Base-by-base conservation (phyloP, 2,329 filamentous ascomycete species). In the Fusarium devonianum region DNA sequence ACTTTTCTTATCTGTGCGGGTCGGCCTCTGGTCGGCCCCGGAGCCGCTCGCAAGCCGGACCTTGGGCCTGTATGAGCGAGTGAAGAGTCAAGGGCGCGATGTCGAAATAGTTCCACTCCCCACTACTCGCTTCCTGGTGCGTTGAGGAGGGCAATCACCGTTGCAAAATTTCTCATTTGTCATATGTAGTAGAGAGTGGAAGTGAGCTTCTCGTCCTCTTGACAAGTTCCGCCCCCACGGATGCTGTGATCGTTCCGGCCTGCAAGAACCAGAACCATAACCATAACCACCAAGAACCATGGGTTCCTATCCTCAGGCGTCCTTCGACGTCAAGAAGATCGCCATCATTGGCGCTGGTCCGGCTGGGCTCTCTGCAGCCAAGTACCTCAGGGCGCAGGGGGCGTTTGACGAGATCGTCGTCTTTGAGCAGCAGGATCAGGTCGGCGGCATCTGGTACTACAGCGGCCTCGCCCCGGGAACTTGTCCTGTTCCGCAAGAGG, bases 381-480 rank as follows among this genome's bases (percentile, higher is more conserved):
- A 91, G 78, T 92, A 92, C 66, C 78, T 97, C 13, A 69, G 82
- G 9, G 90, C 88, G 1, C 91, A 87, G 78, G 66, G 76, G 26
- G 58, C 69, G 1, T 94, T 94, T 65, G 74, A 84, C 10, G 80
- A 77, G 21, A 86, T 97, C 51, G 82, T 86, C 51, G 72, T 97
- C 28, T 95, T 89, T 65, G 94, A 97, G 71, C 90, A 96, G 71
- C 86, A 91, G 58, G 75, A 79, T 33, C 79, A 83, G 36, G 82
- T 88, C 6, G 93, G 92, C 48, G 93, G 94, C 2, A 83, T 94
- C 8, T 97, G 93, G 93, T 88, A 91, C 65, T 92, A 95, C 70
- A 86, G 80, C 55, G 74, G 77, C 19, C 71, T 69, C 51, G 78
- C 70, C 45, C 77, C 68, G 54, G 80, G 61, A 59, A 75, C 67